phyloP scores from a whole-genome alignment of 805 yeast genomes.

The Blastobotrys robertii region DNA sequence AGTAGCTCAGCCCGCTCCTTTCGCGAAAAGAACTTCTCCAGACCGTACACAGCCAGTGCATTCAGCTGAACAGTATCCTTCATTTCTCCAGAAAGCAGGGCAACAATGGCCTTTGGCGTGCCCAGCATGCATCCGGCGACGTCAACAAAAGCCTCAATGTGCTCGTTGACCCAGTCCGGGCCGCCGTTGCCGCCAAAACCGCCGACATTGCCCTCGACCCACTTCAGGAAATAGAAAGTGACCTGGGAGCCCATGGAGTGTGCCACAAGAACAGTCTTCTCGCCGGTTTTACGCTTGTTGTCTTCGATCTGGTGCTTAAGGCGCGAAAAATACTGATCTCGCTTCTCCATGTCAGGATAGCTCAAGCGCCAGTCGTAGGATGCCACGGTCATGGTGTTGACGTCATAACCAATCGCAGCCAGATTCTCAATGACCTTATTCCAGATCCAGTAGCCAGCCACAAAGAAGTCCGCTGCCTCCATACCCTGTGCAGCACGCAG shows the following conservation, averaged over 20 bases:
- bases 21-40: conserved; percentile 87
- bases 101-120: conserved; percentile 89
- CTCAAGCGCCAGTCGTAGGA: conserved; percentile 95
- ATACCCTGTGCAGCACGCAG: conserved; percentile 91
- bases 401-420: conserved; percentile 90
- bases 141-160: conserved; percentile 73
- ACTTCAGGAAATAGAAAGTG: conserved; percentile 77
- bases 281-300: conserved; percentile 40
- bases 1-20: conserved; percentile 81
- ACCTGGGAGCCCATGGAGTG: conserved; percentile 98
- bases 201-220: conserved; percentile 88
- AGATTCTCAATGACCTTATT: conserved; percentile 87
- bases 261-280: conserved; percentile 68
- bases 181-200: conserved; percentile 90
- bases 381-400: conserved; percentile 83
- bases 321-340: conserved; percentile 79
- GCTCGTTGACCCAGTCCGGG: conserved; percentile 70
- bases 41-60: conserved; percentile 84
- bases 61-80: conserved; percentile 92
- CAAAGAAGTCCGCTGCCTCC: conserved; percentile 92
- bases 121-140: conserved; percentile 87
- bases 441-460: conserved; percentile 99
- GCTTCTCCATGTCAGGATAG: conserved; percentile 73
- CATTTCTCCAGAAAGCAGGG: conserved; percentile 95
- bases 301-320: conserved; percentile 67